These are phyloP conservation scores for Vitis rupestris DNA, from an alignment of 164 flowering plant genomes.

Conservation along the genomic window DNA sequence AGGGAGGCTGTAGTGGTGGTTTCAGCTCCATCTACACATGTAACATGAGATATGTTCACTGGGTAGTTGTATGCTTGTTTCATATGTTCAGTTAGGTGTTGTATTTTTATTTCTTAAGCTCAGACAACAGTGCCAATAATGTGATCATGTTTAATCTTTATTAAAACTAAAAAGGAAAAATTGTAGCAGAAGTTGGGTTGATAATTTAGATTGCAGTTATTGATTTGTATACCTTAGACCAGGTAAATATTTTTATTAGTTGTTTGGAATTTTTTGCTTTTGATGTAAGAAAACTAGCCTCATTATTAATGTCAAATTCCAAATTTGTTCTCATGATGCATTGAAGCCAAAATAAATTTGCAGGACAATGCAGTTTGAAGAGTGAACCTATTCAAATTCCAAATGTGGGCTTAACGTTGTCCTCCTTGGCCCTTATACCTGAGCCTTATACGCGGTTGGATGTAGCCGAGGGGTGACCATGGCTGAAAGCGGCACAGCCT, in stretches of 20 bases:
- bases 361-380: no score
- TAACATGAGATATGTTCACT: conserved; percentile 13
- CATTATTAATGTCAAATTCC: background rate
- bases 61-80: background rate
- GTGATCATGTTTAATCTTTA: conserved; percentile 10
- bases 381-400: no score
- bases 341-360: no score
- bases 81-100: conserved; percentile 7
- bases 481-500: conserved; percentile 21
- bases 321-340: background rate
- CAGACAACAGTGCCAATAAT: conserved; percentile 17
- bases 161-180: conserved; percentile 7
- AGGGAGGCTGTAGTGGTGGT: conserved; percentile 5
- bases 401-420: no score
- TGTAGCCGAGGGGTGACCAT: conserved; percentile 17
- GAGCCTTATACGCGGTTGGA: background rate
- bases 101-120: conserved; percentile 3
- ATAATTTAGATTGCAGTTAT: conserved; percentile 12
- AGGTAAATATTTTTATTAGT: background rate
- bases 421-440: no score
- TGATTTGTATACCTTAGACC: conserved; percentile 7
- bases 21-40: background rate
- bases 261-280: background rate
- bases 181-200: background rate
- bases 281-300: background rate